Percentiles rank a stretch among this genome's conserved stretches.
Evolutionary conservation across 1,284 basidiomycete species (phyloP).

Genomic region (Puccinia coronata): DNA sequence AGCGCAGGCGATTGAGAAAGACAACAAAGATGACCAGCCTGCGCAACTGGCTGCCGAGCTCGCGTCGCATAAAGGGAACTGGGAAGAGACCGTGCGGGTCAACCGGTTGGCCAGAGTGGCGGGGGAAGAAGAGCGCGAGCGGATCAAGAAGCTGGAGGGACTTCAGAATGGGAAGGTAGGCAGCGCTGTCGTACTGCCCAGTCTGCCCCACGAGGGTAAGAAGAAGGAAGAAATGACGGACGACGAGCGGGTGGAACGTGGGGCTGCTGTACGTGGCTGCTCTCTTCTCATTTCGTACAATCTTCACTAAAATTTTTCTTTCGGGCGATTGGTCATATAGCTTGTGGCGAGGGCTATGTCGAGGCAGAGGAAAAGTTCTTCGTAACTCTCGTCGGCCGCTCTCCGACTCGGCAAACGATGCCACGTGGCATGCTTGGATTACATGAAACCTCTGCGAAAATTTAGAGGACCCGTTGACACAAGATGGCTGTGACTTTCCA

Average conservation of each 20-base stretch:
- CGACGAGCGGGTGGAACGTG: constrained; percentile 53
- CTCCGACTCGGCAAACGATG: too few relatives aligned
- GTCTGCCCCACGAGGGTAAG: constrained; percentile 53
- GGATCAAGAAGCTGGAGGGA: constrained; percentile 1
- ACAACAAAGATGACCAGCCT: constrained; percentile 29
- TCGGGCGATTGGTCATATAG: too few relatives aligned
- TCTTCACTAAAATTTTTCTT: too few relatives aligned
- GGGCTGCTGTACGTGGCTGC: constrained; percentile 51
- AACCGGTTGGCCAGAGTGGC: constrained; percentile 22
- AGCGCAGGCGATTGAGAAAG: constrained; percentile 36
- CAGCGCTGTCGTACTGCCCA: background rate
- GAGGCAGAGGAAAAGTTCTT: constrained; percentile 16
- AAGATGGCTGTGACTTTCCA: background rate
- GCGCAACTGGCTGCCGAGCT: constrained; percentile 12
- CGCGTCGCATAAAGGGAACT: constrained; percentile 4
- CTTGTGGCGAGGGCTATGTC: constrained; percentile 44
- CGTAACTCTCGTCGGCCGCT: background rate
- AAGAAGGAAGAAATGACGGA: constrained; percentile 53
- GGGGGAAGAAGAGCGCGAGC: constrained; percentile 28
- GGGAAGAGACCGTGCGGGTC: constrained; percentile 35
- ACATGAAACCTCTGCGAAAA: too few relatives aligned
- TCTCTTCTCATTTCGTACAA: background rate
- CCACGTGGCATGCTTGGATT: too few relatives aligned
- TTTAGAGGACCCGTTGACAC: too few relatives aligned
- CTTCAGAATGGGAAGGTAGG: constrained; percentile 3